Evolutionary conservation across 768 basidiomycete species (phyloP).

Genomic region (Flagelloscypha sp.): DNA sequence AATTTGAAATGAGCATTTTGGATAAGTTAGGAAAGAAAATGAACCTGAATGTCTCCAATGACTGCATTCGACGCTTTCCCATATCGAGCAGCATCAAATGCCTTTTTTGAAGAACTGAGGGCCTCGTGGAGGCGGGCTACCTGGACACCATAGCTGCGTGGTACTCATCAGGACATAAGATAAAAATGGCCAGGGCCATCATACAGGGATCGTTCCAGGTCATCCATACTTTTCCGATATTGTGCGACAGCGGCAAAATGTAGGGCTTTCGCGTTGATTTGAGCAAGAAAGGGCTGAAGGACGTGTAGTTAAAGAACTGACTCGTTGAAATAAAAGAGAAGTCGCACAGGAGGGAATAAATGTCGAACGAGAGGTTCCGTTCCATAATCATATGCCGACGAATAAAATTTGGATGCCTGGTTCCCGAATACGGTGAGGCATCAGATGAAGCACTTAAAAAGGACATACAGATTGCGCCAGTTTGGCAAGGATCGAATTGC

Average conservation of each 20-base stretch:
- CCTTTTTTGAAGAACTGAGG: constrained; percentile 57
- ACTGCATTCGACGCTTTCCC: constrained; percentile 56
- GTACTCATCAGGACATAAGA: constrained; percentile 5
- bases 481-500: constrained; percentile 78
- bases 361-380: constrained; percentile 37
- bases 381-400: too few species aligned
- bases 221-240: constrained; percentile 82
- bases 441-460: too few species aligned
- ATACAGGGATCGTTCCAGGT: constrained; percentile 68
- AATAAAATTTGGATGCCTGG: too few species aligned
- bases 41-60: constrained; percentile 72
- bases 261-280: constrained; percentile 70
- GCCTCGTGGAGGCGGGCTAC: constrained; percentile 71
- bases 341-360: constrained; percentile 46
- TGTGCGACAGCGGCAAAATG: constrained; percentile 91
- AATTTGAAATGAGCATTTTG: neutral
- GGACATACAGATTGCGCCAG: constrained; percentile 60
- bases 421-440: too few species aligned
- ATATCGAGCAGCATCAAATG: constrained; percentile 56
- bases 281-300: constrained; percentile 65
- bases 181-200: constrained; percentile 10
- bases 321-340: constrained; percentile 1
- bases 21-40: constrained; percentile 7
- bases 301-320: constrained; percentile 4
- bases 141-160: constrained; percentile 76